Evolutionary conservation across 2,329 filamentous ascomycete genomes (phyloP).

Genomic region (Verticillium zaregamsianum): DNA sequence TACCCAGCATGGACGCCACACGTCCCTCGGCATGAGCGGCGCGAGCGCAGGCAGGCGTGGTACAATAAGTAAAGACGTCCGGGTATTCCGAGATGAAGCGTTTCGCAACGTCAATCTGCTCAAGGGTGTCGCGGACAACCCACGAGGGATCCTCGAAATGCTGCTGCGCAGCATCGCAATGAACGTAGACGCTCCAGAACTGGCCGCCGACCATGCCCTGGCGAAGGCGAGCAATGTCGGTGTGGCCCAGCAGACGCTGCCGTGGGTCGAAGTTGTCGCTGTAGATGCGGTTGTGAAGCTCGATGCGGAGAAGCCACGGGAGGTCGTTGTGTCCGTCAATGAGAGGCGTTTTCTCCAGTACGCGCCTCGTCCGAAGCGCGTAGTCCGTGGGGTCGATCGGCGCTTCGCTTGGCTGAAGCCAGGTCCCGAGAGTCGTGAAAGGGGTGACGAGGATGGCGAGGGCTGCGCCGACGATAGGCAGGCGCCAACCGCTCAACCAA

Average conservation of each 20-base stretch:
- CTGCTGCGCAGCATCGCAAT: conserved; percentile 17
- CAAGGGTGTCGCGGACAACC: conserved; percentile 16
- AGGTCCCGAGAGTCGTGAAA: too few relatives aligned
- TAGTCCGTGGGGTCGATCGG: conserved; percentile 12
- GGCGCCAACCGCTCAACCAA: too few relatives aligned
- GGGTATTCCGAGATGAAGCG: conserved; percentile 22
- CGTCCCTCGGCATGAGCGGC: conserved; percentile 24
- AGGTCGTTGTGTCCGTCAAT: conserved; percentile 28
- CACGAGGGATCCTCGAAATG: conserved; percentile 19
- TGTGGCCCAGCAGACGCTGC: conserved; percentile 18
- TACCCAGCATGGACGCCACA: conserved; percentile 31
- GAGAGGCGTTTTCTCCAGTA: conserved; percentile 15
- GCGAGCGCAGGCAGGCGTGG: conserved; percentile 18
- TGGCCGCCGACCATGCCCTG: conserved; percentile 23
- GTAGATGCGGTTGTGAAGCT: conserved; percentile 23
- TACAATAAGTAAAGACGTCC: conserved; percentile 19
- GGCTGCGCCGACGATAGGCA: too few relatives aligned
- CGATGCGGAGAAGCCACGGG: conserved; percentile 22
- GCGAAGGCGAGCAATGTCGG: conserved; percentile 21
- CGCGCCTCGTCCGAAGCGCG: conserved; percentile 7
- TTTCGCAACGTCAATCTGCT: conserved; percentile 29
- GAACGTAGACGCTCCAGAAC: conserved; percentile 24
- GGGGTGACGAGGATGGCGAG: too few relatives aligned
- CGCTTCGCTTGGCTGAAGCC: background rate
- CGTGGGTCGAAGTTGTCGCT: conserved; percentile 11